Conservation (phyloP, 495 filamentous ascomycete species). For the Cetradonia linearis region DNA sequence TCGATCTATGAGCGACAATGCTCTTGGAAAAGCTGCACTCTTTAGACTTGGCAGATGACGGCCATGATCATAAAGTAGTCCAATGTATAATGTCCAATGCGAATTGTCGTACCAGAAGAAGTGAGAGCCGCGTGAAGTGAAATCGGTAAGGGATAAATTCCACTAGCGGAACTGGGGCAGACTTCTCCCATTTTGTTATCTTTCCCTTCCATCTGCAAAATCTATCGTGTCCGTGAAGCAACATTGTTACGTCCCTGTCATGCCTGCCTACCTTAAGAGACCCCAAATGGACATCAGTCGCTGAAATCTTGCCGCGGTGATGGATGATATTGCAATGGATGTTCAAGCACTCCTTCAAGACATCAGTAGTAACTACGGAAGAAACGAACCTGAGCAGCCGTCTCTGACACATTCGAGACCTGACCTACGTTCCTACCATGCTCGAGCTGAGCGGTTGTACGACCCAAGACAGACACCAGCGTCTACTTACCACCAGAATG, state of each 20-base stretch:
- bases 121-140: not conserved
- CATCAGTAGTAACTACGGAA: constrained; percentile 1
- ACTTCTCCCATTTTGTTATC: not conserved
- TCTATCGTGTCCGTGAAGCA: not conserved
- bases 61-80: not conserved
- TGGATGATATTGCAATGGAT: constrained; percentile 5
- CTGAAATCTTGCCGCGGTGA: not conserved
- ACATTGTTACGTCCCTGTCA: not conserved
- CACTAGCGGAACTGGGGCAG: not conserved
- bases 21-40: not conserved
- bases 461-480: not conserved
- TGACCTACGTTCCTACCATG: not conserved
- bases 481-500: not conserved
- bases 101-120: not conserved
- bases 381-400: not conserved
- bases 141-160: not conserved
- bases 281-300: not conserved
- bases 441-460: not conserved
- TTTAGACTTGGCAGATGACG: not conserved
- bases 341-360: constrained; percentile 9
- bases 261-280: not conserved
- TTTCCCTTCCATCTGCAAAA: not conserved
- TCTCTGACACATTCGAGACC: not conserved
- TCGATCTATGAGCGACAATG: not conserved
- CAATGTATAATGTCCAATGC: not conserved